A percentile compares a stretch with the other conserved stretches of the same genome.
Evolutionary conservation across 2,329 filamentous ascomycete species (phyloP).

Genomic region (Pseudomassariella vexata): DNA sequence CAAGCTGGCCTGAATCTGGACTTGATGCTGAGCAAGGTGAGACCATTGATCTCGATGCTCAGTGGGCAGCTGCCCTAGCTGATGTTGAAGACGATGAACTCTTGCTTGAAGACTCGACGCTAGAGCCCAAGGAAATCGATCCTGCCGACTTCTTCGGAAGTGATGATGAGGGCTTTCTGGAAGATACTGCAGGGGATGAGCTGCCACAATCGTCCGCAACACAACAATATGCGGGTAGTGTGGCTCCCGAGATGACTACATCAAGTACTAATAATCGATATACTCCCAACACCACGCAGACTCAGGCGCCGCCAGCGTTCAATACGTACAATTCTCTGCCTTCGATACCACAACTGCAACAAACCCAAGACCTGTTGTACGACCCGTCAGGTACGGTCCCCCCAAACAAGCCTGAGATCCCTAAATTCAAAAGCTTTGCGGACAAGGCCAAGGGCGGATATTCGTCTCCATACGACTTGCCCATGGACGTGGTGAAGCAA

Average conservation of each 20-base stretch:
- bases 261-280: slow-evolving; percentile 29
- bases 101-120: slow-evolving; percentile 50
- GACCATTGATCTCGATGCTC: slow-evolving; percentile 65
- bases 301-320: slow-evolving; percentile 15
- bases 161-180: slow-evolving; percentile 79
- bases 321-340: slow-evolving; percentile 46
- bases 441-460: slow-evolving; percentile 91
- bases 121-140: slow-evolving; percentile 46
- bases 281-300: slow-evolving; percentile 20
- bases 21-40: slow-evolving; percentile 15
- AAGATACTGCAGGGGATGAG: slow-evolving; percentile 62
- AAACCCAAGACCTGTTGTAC: slow-evolving; percentile 18
- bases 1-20: slow-evolving; percentile 14
- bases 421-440: slow-evolving; percentile 74
- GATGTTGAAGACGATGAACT: slow-evolving; percentile 65
- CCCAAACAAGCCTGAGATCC: slow-evolving; percentile 36
- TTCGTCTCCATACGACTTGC: slow-evolving; percentile 89
- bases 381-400: slow-evolving; percentile 20
- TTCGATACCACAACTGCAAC: slow-evolving; percentile 19
- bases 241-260: slow-evolving; percentile 11
- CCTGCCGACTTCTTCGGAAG: slow-evolving; percentile 67
- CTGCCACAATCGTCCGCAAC: slow-evolving; percentile 4
- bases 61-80: slow-evolving; percentile 78
- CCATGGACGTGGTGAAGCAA: slow-evolving; percentile 75
- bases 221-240: slow-evolving; percentile 5